Base-by-base conservation (phyloP, 1,284 basidiomycete genomes). In the Mycosarcoma maydis region DNA sequence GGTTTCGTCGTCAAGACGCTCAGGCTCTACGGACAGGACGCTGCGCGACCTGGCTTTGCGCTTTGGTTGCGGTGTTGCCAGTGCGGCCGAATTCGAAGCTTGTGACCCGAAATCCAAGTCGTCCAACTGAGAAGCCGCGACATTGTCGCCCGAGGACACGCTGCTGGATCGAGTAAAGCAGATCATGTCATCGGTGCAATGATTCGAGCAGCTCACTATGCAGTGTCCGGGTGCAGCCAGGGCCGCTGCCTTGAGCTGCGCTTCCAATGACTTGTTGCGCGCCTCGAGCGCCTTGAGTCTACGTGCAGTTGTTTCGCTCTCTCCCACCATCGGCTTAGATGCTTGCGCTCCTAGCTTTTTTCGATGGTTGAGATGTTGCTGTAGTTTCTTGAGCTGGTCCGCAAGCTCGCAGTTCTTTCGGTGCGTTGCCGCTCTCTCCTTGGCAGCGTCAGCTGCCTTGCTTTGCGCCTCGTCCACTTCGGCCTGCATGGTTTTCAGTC, bases 1-100 rank as follows among this genome's bases (percentile, higher is more conserved):
- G 39, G 42, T 49, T 39, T 67, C 64, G 29, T 72, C 59, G 36
- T 72, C 69, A 9, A 72, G 64, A 17, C 42, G 22, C 45, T 72
- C 64, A 0, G 44, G 48, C 24, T 72, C 69, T 8, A 72, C 38
- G 0, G 41, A 60, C 2, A 72, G 51, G 4, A 33, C 53, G 11
- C 16, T 14, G 10, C 48, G 49, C 4, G 42, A 41, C 29, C 45
- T 20, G 19, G 45, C 48, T 27, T 42, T 61, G 26, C 58, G 41
- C 30, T 36, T 59, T 26, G 43, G 36, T 4, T 42, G 42, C 3
- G 34, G 37, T 13, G 52, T 38, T 2, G 52, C 40, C 11, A 6
- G 10, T 10, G 16, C 30, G 5, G 33, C 29, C 24, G 44, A 47
- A 20, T 30, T 33, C 1, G 59, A 56, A 23, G 38, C 24, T 16